Evolutionary conservation across 2,329 filamentous ascomycete genomes (phyloP).

Genomic region (Meredithiella fracta): DNA sequence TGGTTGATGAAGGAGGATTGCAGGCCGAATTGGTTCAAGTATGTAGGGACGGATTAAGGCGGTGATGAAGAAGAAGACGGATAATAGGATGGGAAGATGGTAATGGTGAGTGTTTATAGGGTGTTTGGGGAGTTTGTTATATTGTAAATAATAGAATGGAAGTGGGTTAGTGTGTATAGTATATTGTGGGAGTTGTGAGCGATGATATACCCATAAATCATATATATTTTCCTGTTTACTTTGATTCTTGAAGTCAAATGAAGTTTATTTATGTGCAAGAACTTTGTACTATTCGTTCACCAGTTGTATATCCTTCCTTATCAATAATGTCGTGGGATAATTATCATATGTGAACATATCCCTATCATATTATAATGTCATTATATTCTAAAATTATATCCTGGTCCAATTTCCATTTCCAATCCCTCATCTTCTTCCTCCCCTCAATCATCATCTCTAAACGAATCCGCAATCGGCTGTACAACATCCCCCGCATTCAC

Average conservation of each 20-base stretch:
- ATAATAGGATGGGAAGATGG: too few species aligned
- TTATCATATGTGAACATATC: too few species aligned
- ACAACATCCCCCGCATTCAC: slow-evolving; percentile 5
- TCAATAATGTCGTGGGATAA: too few species aligned
- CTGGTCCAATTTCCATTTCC: background rate
- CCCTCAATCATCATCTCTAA: slow-evolving; percentile 13
- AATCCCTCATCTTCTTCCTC: background rate
- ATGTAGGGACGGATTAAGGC: slow-evolving; percentile 56
- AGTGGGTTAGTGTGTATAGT: background rate
- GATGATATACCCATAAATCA: background rate
- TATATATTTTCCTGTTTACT: background rate
- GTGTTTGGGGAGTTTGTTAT: too few species aligned
- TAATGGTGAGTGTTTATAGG: background rate
- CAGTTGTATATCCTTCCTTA: too few species aligned
- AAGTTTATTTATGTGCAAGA: background rate
- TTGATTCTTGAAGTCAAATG: background rate
- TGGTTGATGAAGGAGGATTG: slow-evolving; percentile 87
- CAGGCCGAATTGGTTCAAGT: slow-evolving; percentile 93
- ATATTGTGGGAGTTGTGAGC: background rate
- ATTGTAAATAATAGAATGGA: too few species aligned
- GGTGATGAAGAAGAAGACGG: background rate
- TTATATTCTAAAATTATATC: too few species aligned
- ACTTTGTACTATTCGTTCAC: too few species aligned
- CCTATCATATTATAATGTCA: too few species aligned
- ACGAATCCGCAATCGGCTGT: slow-evolving; percentile 10